A percentile compares a stretch with the other conserved stretches of the same genome.
Conservation (phyloP, 2,329 filamentous ascomycete genomes). For the Ophiostoma triangulosporum region DNA sequence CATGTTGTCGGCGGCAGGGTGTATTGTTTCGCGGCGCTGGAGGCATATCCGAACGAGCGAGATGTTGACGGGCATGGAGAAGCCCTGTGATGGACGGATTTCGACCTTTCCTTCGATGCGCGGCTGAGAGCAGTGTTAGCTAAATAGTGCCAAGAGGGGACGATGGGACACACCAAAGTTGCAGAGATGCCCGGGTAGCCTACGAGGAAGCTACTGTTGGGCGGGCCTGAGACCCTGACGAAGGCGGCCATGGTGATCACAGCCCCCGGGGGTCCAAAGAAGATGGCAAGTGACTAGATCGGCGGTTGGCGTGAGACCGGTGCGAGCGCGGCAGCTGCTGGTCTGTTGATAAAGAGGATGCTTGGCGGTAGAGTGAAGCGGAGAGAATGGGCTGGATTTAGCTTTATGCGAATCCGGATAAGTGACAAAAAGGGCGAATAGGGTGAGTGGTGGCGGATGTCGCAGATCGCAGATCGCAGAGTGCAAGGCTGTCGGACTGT, state of each 20-base stretch:
- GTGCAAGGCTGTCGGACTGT: background rate
- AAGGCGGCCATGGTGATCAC: conserved; percentile 27
- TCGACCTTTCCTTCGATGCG: conserved; percentile 97
- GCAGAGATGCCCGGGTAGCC: conserved; percentile 97
- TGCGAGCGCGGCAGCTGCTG: background rate
- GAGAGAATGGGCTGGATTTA: background rate
- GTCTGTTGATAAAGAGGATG: background rate
- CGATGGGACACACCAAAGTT: conserved; percentile 58
- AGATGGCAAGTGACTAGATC: background rate
- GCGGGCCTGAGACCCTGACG: conserved; percentile 92
- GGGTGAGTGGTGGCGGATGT: background rate
- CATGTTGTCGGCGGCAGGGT: conserved; percentile 87
- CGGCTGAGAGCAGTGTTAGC: conserved; percentile 41
- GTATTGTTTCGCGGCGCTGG: conserved; percentile 88
- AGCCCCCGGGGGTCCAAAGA: conserved; percentile 8
- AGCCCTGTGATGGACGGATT: conserved; percentile 73
- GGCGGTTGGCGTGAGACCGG: background rate
- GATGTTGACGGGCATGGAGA: conserved; percentile 77
- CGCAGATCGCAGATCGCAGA: background rate
- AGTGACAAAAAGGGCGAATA: background rate
- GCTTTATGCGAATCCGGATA: background rate
- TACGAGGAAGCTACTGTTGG: conserved; percentile 92
- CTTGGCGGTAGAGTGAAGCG: background rate
- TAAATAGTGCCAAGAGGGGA: background rate
- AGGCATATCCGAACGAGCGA: conserved; percentile 91